Conservation (phyloP, 768 basidiomycete genomes). For the Amylocystis lapponica region DNA sequence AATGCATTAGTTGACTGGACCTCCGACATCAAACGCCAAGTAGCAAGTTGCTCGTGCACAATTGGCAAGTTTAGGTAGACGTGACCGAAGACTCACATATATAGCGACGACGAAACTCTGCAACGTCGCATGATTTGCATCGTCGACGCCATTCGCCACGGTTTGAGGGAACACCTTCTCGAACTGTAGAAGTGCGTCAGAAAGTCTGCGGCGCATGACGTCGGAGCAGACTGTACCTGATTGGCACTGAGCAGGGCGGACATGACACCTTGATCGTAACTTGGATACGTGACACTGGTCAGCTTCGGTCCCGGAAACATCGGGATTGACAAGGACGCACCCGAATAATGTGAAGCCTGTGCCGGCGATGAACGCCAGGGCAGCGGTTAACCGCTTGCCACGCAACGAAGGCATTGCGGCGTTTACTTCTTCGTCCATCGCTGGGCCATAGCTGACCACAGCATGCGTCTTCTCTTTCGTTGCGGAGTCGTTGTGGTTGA, state of each 20-base stretch:
- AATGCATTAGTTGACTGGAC: neutral
- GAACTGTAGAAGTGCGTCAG: slow-evolving; percentile 33
- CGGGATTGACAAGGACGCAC: slow-evolving; percentile 27
- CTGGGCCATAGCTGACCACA: slow-evolving; percentile 10
- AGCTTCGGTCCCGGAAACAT: neutral
- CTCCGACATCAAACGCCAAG: slow-evolving; percentile 1
- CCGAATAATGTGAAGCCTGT: slow-evolving; percentile 62
- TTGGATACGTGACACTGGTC: slow-evolving; percentile 12
- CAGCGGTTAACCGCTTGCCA: slow-evolving; percentile 40
- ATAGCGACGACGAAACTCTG: slow-evolving; percentile 57
- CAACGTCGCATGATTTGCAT: slow-evolving; percentile 43
- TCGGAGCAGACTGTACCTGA: slow-evolving; percentile 29
- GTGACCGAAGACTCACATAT: slow-evolving; percentile 37
- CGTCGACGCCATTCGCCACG: slow-evolving; percentile 32
- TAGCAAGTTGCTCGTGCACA: too few relatives aligned
- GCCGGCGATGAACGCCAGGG: slow-evolving; percentile 51
- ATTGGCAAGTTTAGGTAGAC: too few relatives aligned
- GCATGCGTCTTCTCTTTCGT: too few relatives aligned
- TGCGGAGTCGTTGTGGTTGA: slow-evolving; percentile 4
- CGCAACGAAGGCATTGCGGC: slow-evolving; percentile 29
- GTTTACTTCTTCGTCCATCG: slow-evolving; percentile 31
- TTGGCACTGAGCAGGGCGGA: slow-evolving; percentile 54
- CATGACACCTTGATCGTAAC: slow-evolving; percentile 71
- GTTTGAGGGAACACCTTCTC: slow-evolving; percentile 54
- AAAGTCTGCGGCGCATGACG: neutral